phyloP scores from a whole-genome alignment of 352 stramenopile species.

The Globisporangium spiculum region DNA sequence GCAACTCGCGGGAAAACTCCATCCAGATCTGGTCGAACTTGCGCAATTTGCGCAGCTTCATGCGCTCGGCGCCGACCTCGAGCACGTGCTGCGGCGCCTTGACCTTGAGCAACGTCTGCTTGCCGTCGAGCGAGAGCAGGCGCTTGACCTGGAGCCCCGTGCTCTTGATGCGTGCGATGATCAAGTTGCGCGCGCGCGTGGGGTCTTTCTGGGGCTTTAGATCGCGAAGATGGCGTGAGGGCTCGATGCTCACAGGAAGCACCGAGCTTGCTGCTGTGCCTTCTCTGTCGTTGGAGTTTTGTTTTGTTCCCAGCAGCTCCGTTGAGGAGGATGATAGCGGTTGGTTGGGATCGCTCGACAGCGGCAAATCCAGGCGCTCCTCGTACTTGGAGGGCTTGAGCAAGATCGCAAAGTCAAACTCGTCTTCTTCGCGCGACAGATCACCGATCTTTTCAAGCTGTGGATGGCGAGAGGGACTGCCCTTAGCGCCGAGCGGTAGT shows the following conservation, averaged over 20 bases:
- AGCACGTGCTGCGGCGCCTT: conserved; percentile 61
- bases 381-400: conserved; percentile 72
- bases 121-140: conserved; percentile 67
- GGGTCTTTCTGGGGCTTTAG: conserved; percentile 11
- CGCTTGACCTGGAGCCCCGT: conserved; percentile 73
- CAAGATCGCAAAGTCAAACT: conserved; percentile 85
- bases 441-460: conserved; percentile 43
- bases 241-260: not conserved
- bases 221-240: conserved; percentile 6
- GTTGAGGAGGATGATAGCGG: not conserved
- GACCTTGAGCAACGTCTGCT: conserved; percentile 78
- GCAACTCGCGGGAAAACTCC: conserved; percentile 68
- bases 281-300: not conserved
- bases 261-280: not conserved
- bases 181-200: conserved; percentile 26
- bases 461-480: not conserved
- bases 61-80: conserved; percentile 64
- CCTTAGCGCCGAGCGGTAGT: not conserved
- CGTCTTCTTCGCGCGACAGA: conserved; percentile 63
- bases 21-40: conserved; percentile 78
- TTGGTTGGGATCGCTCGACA: not conserved
- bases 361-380: conserved; percentile 42
- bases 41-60: conserved; percentile 62
- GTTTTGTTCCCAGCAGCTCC: not conserved
- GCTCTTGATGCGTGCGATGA: conserved; percentile 54